Percentiles rank a stretch among this genome's conserved stretches.
Conservation (phyloP, 257 asterid species). For the Dorcoceras hygrometricum region DNA sequence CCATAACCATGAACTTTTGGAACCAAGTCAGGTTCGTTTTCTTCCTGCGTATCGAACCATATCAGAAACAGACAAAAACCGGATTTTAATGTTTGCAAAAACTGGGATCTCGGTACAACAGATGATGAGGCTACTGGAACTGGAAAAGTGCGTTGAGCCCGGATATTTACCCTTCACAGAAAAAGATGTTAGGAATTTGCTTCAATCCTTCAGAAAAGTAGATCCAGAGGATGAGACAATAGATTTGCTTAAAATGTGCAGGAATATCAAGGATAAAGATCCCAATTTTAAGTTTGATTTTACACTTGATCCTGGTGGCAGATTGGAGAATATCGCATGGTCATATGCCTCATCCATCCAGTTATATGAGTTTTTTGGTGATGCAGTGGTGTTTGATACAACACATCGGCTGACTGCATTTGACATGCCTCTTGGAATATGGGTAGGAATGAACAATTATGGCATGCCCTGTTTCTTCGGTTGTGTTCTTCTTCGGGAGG, state of each 20-base stretch:
- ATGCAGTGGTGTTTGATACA: conserved; percentile 92
- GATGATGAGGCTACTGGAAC: conserved; percentile 95
- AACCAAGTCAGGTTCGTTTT: conserved; percentile 94
- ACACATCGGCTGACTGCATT: conserved; percentile 88
- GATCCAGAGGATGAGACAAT: conserved; percentile 87
- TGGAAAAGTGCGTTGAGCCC: conserved; percentile 87
- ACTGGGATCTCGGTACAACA: conserved; percentile 98
- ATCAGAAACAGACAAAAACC: conserved; percentile 81
- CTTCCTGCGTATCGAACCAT: conserved; percentile 97
- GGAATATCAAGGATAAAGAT: conserved; percentile 87
- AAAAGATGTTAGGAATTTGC: conserved; percentile 94
- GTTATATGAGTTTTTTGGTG: conserved; percentile 87
- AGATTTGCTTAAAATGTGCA: conserved; percentile 87
- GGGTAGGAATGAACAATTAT: conserved; percentile 96
- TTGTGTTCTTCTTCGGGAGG: conserved; percentile 92
- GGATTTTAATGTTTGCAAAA: conserved; percentile 92
- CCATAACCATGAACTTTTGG: conserved; percentile 93
- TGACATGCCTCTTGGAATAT: conserved; percentile 97
- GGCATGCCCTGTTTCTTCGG: conserved; percentile 99
- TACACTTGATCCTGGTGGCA: conserved; percentile 64
- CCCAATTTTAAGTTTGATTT: conserved; percentile 82
- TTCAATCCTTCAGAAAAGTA: conserved; percentile 79
- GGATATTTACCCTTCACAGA: conserved; percentile 94
- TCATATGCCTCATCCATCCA: conserved; percentile 91
- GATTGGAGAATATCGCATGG: conserved; percentile 96